Evolutionary conservation across 2,329 filamentous ascomycete species (phyloP).

Genomic region (Colletotrichum sp.): DNA sequence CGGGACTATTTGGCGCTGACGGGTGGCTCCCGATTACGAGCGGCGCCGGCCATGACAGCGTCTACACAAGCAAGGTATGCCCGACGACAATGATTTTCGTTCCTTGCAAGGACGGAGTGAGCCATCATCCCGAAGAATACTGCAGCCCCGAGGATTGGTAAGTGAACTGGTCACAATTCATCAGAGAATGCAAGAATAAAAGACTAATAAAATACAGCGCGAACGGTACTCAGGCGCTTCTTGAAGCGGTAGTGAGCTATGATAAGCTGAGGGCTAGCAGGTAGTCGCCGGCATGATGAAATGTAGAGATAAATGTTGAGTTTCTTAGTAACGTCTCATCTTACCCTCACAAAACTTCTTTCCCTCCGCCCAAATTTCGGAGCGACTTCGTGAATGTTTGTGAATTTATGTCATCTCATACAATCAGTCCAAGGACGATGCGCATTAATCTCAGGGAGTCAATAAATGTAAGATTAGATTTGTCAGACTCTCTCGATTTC

Average conservation of each 20-base stretch:
- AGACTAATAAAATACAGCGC: constrained; percentile 11
- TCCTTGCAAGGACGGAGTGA: constrained; percentile 66
- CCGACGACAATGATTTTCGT: constrained; percentile 74
- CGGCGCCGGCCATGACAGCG: constrained; percentile 54
- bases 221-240: constrained; percentile 23
- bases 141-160: constrained; percentile 62
- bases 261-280: constrained; percentile 9
- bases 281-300: neutral
- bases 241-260: constrained; percentile 25
- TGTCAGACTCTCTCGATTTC: neutral
- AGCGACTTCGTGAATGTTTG: neutral
- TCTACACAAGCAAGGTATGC: constrained; percentile 62
- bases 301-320: neutral
- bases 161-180: neutral
- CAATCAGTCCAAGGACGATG: neutral
- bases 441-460: neutral
- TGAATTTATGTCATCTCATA: neutral
- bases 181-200: constrained; percentile 22
- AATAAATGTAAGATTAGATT: neutral
- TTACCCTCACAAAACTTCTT: neutral
- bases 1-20: constrained; percentile 58
- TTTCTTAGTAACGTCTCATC: neutral
- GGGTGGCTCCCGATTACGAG: constrained; percentile 41
- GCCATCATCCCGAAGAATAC: constrained; percentile 69
- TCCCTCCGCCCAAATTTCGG: neutral